Evolutionary conservation across 768 basidiomycete species (phyloP).

Genomic region (Mycena amicta): DNA sequence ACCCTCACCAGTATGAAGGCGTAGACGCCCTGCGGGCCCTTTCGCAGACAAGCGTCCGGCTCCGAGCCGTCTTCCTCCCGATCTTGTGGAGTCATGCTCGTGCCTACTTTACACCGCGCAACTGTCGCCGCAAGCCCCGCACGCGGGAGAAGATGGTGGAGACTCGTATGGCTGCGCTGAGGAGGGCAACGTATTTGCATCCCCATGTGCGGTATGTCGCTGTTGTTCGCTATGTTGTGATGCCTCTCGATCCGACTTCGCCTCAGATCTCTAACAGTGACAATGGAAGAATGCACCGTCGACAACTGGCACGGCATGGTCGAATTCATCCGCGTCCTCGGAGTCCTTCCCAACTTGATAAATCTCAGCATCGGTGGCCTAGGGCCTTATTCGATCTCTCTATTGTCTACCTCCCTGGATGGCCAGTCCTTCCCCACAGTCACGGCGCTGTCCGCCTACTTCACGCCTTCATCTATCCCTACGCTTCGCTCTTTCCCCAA

Average conservation of each 20-base stretch:
- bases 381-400: not conserved
- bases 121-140: not conserved
- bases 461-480: too few relatives aligned
- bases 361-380: not conserved
- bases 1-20: too few relatives aligned
- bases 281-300: not conserved
- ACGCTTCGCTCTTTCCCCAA: too few relatives aligned
- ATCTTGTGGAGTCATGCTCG: not conserved
- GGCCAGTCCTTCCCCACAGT: not conserved
- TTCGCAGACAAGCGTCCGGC: not conserved
- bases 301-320: not conserved
- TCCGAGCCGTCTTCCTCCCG: not conserved
- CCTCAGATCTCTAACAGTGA: constrained; percentile 5
- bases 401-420: not conserved
- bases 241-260: not conserved
- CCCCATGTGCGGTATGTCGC: not conserved
- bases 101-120: not conserved
- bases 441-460: too few relatives aligned
- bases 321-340: not conserved
- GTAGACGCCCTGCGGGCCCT: not conserved
- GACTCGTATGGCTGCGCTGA: not conserved
- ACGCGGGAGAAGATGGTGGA: not conserved
- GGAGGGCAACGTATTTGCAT: not conserved
- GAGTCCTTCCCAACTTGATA: not conserved
- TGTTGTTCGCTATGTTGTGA: not conserved